phyloP scores from a whole-genome alignment of 75 land plant genomes.

The Picea sitchensis region DNA sequence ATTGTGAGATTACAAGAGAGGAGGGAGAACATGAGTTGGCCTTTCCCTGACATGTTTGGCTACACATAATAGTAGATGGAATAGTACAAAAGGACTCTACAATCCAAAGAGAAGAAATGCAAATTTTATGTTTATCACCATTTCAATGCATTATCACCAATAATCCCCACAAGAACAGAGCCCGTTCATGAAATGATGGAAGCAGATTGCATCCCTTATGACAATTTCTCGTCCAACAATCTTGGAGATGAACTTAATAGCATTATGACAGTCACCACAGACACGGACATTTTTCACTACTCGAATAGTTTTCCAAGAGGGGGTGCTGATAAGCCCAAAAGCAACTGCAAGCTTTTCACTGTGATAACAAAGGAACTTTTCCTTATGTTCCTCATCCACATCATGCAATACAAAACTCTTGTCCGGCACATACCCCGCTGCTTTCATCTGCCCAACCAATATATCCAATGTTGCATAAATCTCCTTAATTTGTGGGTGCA shows the following conservation, averaged over 20 bases:
- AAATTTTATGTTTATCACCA: too few relatives aligned
- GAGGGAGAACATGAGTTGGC: too few relatives aligned
- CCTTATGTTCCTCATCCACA: slow-evolving; percentile 2
- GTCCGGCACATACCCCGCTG: neutral
- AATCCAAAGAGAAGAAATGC: too few relatives aligned
- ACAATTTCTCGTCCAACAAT: slow-evolving; percentile 14
- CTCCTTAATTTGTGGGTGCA: neutral
- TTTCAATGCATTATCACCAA: too few relatives aligned
- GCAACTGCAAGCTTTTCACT: slow-evolving; percentile 21
- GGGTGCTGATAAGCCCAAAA: slow-evolving; percentile 19
- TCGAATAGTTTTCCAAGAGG: slow-evolving; percentile 4
- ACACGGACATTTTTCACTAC: slow-evolving; percentile 18
- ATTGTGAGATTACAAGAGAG: too few relatives aligned
- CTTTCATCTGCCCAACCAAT: neutral
- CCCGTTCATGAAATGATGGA: slow-evolving; percentile 22
- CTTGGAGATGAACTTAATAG: slow-evolving; percentile 14
- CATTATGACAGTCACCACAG: slow-evolving; percentile 25
- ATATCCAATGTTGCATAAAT: neutral
- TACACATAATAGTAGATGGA: too few relatives aligned
- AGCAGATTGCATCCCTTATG: slow-evolving; percentile 1
- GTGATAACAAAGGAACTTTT: slow-evolving; percentile 16
- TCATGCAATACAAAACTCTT: neutral
- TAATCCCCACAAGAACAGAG: slow-evolving; percentile 15
- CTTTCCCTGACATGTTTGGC: too few relatives aligned
- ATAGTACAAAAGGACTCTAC: too few relatives aligned